Evolutionary conservation across 148 eudicot genomes (phyloP).

Genomic region (Nepenthes mirabilis): DNA sequence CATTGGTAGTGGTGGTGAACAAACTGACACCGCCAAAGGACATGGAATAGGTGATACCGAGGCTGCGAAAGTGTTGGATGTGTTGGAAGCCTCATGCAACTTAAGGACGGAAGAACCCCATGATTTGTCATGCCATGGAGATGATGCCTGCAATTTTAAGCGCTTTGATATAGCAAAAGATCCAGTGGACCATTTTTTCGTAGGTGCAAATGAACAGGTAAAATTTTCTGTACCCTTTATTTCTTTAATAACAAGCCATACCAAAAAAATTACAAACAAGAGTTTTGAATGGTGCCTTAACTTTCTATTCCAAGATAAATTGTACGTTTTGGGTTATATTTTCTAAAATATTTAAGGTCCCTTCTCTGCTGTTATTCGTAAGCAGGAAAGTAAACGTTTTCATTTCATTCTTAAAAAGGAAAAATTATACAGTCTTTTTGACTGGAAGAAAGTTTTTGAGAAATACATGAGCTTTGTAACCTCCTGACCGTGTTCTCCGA

Average conservation of each 20-base stretch:
- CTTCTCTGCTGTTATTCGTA: no score
- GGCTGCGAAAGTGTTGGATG: conserved; percentile 19
- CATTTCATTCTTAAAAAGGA: no score
- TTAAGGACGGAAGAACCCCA: conserved; percentile 17
- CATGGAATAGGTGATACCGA: conserved; percentile 21
- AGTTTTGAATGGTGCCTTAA: no score
- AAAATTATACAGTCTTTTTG: no score
- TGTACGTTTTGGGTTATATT: no score
- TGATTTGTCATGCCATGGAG: conserved; percentile 12
- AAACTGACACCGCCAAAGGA: conserved; percentile 12
- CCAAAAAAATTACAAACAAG: no score
- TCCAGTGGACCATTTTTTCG: conserved; percentile 70
- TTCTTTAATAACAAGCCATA: background rate
- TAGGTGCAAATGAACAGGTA: conserved; percentile 49
- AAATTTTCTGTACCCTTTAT: conserved; percentile 6
- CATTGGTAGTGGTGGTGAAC: conserved; percentile 17
- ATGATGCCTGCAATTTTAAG: conserved; percentile 38
- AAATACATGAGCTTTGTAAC: no score
- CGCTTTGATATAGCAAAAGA: conserved; percentile 86
- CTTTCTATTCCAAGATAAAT: background rate
- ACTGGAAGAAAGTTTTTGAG: no score
- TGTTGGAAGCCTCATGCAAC: conserved; percentile 24
- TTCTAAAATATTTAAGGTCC: no score
- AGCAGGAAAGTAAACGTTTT: no score
- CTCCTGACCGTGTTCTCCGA: no score